A percentile compares a stretch with the other conserved stretches of the same genome.
phyloP scores from a whole-genome alignment of 106 monocot species.

The Apostasia ramifera region DNA sequence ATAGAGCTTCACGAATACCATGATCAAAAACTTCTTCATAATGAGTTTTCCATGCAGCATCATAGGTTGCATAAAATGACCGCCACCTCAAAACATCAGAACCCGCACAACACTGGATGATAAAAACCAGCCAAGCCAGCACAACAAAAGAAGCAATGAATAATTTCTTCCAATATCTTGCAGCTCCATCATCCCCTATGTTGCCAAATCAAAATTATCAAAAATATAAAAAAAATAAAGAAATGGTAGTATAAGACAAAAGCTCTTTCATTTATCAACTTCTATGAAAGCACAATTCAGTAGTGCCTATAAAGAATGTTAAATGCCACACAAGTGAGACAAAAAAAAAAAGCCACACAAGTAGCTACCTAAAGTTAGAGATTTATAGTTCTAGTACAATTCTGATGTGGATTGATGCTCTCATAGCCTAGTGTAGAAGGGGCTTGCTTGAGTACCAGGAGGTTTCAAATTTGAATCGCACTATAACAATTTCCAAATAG shows the following conservation, averaged over 20 bases:
- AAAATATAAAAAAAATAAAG: not conserved
- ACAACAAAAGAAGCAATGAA: slow-evolving; percentile 50
- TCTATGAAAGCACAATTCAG: too few relatives aligned
- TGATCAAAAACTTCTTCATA: slow-evolving; percentile 96
- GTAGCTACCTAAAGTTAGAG: too few relatives aligned
- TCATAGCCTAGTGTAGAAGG: too few relatives aligned
- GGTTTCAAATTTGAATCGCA: too few relatives aligned
- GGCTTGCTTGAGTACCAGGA: too few relatives aligned
- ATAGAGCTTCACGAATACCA: slow-evolving; percentile 90
- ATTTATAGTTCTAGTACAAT: too few relatives aligned
- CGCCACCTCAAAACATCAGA: slow-evolving; percentile 93
- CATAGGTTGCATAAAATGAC: slow-evolving; percentile 90
- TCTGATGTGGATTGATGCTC: too few relatives aligned
- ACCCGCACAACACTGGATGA: slow-evolving; percentile 76
- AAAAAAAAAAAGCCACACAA: too few relatives aligned
- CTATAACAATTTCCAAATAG: too few relatives aligned
- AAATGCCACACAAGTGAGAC: too few relatives aligned
- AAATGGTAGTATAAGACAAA: not conserved
- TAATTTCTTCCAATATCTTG: slow-evolving; percentile 27
- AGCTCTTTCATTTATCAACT: too few relatives aligned
- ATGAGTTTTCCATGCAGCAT: slow-evolving; percentile 94
- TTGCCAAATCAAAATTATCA: not conserved
- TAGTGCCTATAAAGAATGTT: too few relatives aligned
- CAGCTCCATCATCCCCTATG: slow-evolving; percentile 48
- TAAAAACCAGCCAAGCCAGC: slow-evolving; percentile 60